phyloP scores from a whole-genome alignment of 805 yeast genomes.

The Candida boleticola region DNA sequence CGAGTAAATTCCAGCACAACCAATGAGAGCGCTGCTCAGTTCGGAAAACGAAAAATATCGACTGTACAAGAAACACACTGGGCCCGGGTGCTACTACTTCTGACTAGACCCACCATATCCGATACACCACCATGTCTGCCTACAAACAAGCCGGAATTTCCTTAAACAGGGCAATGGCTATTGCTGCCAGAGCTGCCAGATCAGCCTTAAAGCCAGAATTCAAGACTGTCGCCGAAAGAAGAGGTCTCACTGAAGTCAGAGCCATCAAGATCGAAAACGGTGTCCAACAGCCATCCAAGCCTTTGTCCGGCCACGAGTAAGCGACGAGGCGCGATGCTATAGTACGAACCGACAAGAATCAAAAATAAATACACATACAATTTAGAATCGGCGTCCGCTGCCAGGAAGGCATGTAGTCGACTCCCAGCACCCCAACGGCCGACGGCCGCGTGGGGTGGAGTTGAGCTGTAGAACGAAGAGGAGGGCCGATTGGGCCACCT shows the following conservation, averaged over 20 bases:
- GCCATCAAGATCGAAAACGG: slow-evolving; percentile 75
- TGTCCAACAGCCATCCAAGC: slow-evolving; percentile 39
- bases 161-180: slow-evolving; percentile 84
- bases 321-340: slow-evolving; percentile 3
- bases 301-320: slow-evolving; percentile 36
- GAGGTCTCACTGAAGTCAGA: slow-evolving; percentile 73
- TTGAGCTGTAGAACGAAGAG: too few species aligned
- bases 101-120: neutral
- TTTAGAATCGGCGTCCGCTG: too few species aligned
- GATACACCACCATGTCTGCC: slow-evolving; percentile 36
- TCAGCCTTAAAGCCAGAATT: slow-evolving; percentile 83
- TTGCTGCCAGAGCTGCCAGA: slow-evolving; percentile 89
- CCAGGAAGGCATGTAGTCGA: too few species aligned
- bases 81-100: neutral
- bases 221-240: slow-evolving; percentile 68
- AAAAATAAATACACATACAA: neutral
- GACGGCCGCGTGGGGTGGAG: too few species aligned
- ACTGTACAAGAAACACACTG: neutral
- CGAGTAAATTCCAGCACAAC: slow-evolving; percentile 2
- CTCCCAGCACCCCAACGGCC: too few species aligned
- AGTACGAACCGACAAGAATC: neutral
- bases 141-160: slow-evolving; percentile 50
- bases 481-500: too few species aligned
- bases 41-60: neutral
- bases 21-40: slow-evolving; percentile 4